phyloP scores from a whole-genome alignment of 306 rosid genomes.

The Vigna reflexopilosa region DNA sequence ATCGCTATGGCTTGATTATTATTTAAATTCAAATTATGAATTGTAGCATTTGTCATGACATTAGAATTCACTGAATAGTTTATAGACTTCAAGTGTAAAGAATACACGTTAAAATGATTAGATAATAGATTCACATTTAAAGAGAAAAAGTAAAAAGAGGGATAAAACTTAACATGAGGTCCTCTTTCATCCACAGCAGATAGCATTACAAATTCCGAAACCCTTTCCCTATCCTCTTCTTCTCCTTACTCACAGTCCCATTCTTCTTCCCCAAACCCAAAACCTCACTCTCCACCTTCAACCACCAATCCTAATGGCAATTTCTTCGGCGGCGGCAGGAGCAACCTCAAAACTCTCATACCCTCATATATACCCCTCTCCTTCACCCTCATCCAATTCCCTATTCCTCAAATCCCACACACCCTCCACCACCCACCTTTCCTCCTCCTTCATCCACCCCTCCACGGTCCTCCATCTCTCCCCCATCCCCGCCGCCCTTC shows the following conservation, averaged over 20 bases:
- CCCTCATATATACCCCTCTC: constrained; percentile 45
- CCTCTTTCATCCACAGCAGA: neutral
- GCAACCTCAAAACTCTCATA: constrained; percentile 56
- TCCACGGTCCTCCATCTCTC: constrained; percentile 56
- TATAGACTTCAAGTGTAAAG: no score
- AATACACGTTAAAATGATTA: no score
- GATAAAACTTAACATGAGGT: neutral
- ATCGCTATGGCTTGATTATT: no score
- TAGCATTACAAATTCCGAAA: neutral
- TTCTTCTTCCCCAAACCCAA: neutral
- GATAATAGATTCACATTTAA: no score
- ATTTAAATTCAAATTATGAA: no score
- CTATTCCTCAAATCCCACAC: neutral
- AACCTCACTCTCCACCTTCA: neutral
- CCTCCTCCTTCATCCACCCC: constrained; percentile 73
- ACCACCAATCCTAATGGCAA: constrained; percentile 53
- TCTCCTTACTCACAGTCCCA: neutral
- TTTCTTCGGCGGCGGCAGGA: constrained; percentile 46
- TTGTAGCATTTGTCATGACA: no score
- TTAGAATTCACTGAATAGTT: no score
- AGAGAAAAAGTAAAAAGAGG: no score
- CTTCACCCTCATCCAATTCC: constrained; percentile 34
- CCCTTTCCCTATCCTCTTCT: constrained; percentile 5
- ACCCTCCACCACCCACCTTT: constrained; percentile 48
- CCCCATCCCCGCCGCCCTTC: constrained; percentile 35